Conservation (phyloP, 352 stramenopile species). For the Globisporangium sylvaticum region DNA sequence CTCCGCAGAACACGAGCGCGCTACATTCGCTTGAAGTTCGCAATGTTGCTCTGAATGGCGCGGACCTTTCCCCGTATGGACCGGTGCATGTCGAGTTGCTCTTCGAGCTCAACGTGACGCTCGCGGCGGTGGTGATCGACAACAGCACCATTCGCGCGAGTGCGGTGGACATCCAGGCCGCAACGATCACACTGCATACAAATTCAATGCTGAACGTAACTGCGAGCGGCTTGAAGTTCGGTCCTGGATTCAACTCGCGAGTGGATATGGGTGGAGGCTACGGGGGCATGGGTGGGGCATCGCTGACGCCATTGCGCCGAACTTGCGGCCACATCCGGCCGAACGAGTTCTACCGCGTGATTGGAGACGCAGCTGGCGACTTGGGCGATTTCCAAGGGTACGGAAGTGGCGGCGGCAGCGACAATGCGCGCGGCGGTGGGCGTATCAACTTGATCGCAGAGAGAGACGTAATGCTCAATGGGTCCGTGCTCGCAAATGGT, state of each 20-base stretch:
- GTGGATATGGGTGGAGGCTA: constrained; percentile 62
- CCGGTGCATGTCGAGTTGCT: constrained; percentile 51
- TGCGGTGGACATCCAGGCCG: constrained; percentile 53
- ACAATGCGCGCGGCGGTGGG: constrained; percentile 57
- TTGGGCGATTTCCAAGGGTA: constrained; percentile 75
- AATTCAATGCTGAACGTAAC: constrained; percentile 53
- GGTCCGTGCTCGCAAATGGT: constrained; percentile 61
- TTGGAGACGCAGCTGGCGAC: constrained; percentile 55
- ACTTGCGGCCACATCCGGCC: constrained; percentile 50
- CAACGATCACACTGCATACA: constrained; percentile 37
- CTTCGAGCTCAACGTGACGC: constrained; percentile 34
- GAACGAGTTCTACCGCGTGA: constrained; percentile 61
- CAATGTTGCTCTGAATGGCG: constrained; percentile 39
- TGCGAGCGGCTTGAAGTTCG: constrained; percentile 68
- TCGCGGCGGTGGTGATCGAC: constrained; percentile 29
- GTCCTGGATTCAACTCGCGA: constrained; percentile 77
- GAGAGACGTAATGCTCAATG: constrained; percentile 50
- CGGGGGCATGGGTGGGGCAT: constrained; percentile 71
- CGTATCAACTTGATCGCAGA: constrained; percentile 43
- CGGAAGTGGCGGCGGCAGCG: constrained; percentile 69
- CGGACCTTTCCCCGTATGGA: constrained; percentile 28
- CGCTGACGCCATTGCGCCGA: constrained; percentile 28
- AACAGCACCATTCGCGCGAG: constrained; percentile 56
- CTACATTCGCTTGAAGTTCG: constrained; percentile 39
- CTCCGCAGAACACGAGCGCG: constrained; percentile 17